Evolutionary conservation across 257 asterid genomes (phyloP).

Genomic region (Scutellaria barbata): DNA sequence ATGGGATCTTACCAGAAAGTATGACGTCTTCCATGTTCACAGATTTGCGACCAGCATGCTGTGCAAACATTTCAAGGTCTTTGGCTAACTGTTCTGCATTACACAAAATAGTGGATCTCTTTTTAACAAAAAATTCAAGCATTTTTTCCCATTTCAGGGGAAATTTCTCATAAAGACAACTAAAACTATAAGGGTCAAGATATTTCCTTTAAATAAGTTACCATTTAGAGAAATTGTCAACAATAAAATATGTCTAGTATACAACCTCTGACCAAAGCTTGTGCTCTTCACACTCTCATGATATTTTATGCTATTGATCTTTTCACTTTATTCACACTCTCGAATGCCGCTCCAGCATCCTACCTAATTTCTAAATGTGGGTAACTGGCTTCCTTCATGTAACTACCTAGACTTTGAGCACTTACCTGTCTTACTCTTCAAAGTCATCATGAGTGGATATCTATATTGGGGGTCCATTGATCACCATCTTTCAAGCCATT

Average conservation of each 20-base stretch:
- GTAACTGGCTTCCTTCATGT: no score
- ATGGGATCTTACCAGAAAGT: conserved; percentile 63
- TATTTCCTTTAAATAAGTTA: neutral
- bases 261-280: neutral
- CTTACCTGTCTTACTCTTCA: no score
- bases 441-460: no score
- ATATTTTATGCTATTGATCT: neutral
- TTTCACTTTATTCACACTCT: neutral
- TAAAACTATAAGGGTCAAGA: conserved; percentile 10
- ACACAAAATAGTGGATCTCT: conserved; percentile 7
- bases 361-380: neutral
- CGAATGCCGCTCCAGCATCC: neutral
- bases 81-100: conserved; percentile 85
- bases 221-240: neutral
- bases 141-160: neutral
- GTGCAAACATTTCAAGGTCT: conserved; percentile 88
- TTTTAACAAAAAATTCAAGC: neutral
- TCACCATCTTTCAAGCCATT: neutral
- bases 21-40: conserved; percentile 97
- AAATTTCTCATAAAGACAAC: conserved; percentile 10
- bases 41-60: conserved; percentile 88
- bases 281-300: neutral
- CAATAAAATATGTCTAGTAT: neutral
- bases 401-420: no score
- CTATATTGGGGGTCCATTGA: neutral